Percentiles rank a stretch among this genome's conserved stretches.
These are phyloP conservation scores for Aspergillus eucalypticola DNA, from an alignment of 2,329 filamentous ascomycete species.

Conservation along the genomic window DNA sequence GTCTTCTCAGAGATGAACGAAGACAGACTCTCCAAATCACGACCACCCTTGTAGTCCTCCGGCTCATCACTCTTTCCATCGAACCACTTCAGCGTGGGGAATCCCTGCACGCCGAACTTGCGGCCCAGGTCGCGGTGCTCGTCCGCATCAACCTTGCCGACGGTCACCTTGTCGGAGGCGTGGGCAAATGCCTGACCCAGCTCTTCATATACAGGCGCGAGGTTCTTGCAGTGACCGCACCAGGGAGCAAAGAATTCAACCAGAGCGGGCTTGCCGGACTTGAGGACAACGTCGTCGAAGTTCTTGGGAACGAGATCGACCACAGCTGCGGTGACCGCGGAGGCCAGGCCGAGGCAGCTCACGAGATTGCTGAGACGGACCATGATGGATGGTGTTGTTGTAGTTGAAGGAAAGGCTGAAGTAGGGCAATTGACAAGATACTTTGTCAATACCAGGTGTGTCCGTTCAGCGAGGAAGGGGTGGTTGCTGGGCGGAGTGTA, in stretches of 20 bases:
- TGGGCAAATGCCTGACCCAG: constrained; percentile 73
- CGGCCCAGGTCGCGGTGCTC: constrained; percentile 80
- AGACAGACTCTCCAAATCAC: constrained; percentile 82
- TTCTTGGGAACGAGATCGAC: constrained; percentile 86
- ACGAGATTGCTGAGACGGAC: constrained; percentile 49
- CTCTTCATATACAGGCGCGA: constrained; percentile 93
- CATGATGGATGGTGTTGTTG: constrained; percentile 34
- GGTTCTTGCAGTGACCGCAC: constrained; percentile 99
- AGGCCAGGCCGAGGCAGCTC: constrained; percentile 58
- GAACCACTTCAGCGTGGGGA: constrained; percentile 97
- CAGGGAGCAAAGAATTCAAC: constrained; percentile 98
- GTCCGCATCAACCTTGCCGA: constrained; percentile 96
- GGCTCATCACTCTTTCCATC: constrained; percentile 90
- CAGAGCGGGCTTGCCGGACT: constrained; percentile 91
- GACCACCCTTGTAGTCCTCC: constrained; percentile 79
- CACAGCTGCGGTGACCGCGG: constrained; percentile 76
- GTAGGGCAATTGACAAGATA: background rate
- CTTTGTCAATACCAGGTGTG: constrained; percentile 4
- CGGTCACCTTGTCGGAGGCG: constrained; percentile 73
- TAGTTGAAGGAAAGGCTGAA: background rate
- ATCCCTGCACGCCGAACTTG: constrained; percentile 86
- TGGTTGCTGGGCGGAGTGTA: constrained; percentile 7
- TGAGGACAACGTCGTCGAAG: constrained; percentile 86
- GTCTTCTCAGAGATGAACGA: constrained; percentile 86
- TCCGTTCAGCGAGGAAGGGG: background rate